A percentile compares a stretch with the other conserved stretches of the same genome.
Conservation (phyloP, 1,284 basidiomycete species). For the Rhodotorula sp. region DNA sequence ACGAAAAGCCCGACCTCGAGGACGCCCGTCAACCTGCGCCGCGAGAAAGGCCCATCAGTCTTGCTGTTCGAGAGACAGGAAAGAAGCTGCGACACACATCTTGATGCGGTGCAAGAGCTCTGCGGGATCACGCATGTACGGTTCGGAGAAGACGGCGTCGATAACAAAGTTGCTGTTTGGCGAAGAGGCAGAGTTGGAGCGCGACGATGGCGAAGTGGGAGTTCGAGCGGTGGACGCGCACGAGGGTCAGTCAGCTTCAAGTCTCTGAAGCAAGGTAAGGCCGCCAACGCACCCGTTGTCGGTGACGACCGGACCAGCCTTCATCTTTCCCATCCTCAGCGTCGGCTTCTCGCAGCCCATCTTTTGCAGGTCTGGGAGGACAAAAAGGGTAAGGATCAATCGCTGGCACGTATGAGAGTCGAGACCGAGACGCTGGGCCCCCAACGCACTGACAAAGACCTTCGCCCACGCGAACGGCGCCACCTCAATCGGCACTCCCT, state of each 20-base stretch:
- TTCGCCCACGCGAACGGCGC: constrained; percentile 93
- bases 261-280: neutral
- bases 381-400: too few species aligned
- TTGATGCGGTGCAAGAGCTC: constrained; percentile 48
- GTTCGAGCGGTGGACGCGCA: rapidly evolving
- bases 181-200: neutral
- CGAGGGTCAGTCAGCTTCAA: too few species aligned
- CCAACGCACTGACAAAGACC: constrained; percentile 49
- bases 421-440: neutral
- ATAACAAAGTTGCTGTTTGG: constrained; percentile 79
- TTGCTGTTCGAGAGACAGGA: neutral
- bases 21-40: constrained; percentile 80
- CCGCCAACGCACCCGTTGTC: constrained; percentile 61
- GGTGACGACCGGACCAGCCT: constrained; percentile 80
- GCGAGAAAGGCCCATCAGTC: neutral
- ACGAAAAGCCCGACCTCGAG: constrained; percentile 97
- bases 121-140: constrained; percentile 67
- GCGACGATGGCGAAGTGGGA: neutral
- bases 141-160: constrained; percentile 77
- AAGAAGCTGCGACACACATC: constrained; percentile 31
- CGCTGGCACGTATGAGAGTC: too few species aligned
- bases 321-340: constrained; percentile 70
- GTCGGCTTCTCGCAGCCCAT: constrained; percentile 57
- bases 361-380: constrained; percentile 60
- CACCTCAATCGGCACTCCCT: constrained; percentile 93